These are phyloP conservation scores for Floccularia luteovirens DNA, from an alignment of 768 basidiomycete genomes.

Conservation along the genomic window DNA sequence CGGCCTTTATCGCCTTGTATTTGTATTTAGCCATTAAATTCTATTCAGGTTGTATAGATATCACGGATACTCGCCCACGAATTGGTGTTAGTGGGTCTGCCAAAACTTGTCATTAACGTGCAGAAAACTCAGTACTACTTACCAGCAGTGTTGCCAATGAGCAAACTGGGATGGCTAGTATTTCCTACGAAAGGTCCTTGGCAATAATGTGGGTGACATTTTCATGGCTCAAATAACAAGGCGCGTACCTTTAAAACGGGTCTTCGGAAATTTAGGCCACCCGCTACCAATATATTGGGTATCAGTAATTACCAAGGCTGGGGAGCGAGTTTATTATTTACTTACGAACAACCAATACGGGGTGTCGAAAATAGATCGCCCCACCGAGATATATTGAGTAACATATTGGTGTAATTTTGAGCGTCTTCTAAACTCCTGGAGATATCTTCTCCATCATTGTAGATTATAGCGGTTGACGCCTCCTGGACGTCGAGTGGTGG, in stretches of 20 bases:
- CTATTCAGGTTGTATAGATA: too few species aligned
- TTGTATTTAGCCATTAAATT: too few species aligned
- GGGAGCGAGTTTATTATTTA: neutral
- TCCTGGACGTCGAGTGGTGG: slow-evolving; percentile 3
- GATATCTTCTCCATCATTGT: slow-evolving; percentile 26
- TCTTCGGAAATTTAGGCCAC: slow-evolving; percentile 17
- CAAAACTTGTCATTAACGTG: too few species aligned
- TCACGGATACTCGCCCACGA: too few species aligned
- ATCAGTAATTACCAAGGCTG: neutral
- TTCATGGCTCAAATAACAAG: neutral
- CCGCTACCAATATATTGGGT: slow-evolving; percentile 11
- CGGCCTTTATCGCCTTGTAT: slow-evolving; percentile 9
- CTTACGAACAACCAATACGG: slow-evolving; percentile 23
- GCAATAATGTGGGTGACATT: too few species aligned
- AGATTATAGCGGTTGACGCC: slow-evolving; percentile 16
- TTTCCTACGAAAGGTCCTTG: slow-evolving; percentile 19
- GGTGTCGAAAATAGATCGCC: slow-evolving; percentile 21
- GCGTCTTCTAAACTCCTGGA: slow-evolving; percentile 17
- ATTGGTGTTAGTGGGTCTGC: too few species aligned
- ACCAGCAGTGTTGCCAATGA: slow-evolving; percentile 16
- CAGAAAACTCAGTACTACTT: neutral
- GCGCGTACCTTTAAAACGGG: slow-evolving; percentile 12
- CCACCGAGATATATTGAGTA: slow-evolving; percentile 17
- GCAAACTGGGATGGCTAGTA: slow-evolving; percentile 21
- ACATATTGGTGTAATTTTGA: slow-evolving; percentile 16